Evolutionary conservation across 2,329 filamentous ascomycete species (phyloP).

Genomic region (Bipolaris bicolor): DNA sequence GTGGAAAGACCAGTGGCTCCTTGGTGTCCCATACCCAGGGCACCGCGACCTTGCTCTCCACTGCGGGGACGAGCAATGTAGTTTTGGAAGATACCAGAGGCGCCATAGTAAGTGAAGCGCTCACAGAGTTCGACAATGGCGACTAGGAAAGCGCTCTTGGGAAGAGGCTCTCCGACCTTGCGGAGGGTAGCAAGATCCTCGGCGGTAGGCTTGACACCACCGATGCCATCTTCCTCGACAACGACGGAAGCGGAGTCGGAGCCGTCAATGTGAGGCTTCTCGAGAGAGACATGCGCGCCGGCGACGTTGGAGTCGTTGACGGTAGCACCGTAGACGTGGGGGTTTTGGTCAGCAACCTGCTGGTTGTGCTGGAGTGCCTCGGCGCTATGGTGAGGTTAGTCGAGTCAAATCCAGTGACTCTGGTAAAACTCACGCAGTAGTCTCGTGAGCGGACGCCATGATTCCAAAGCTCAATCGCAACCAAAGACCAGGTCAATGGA

Average conservation of each 20-base stretch:
- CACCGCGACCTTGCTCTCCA: slow-evolving; percentile 48
- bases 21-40: slow-evolving; percentile 53
- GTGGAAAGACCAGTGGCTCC: slow-evolving; percentile 54
- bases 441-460: slow-evolving; percentile 39
- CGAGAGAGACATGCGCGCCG: slow-evolving; percentile 23
- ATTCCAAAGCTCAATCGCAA: slow-evolving; percentile 14
- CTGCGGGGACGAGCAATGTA: slow-evolving; percentile 53
- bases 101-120: slow-evolving; percentile 57
- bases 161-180: slow-evolving; percentile 55
- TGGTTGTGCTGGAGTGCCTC: slow-evolving; percentile 41
- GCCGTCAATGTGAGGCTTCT: slow-evolving; percentile 24
- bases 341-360: slow-evolving; percentile 36
- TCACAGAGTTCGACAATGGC: slow-evolving; percentile 59
- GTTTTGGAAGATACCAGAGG: slow-evolving; percentile 58
- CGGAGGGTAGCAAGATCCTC: slow-evolving; percentile 53
- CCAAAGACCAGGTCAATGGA: slow-evolving; percentile 21
- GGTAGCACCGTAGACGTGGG: slow-evolving; percentile 38
- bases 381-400: slow-evolving; percentile 28
- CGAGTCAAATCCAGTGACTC: not conserved
- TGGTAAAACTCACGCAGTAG: slow-evolving; percentile 33
- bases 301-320: slow-evolving; percentile 27
- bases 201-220: slow-evolving; percentile 50
- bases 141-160: slow-evolving; percentile 55
- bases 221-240: slow-evolving; percentile 37
- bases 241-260: slow-evolving; percentile 24